These are phyloP conservation scores for Areca catechu DNA, from an alignment of 176 grass and related monocot species.

Conservation along the genomic window DNA sequence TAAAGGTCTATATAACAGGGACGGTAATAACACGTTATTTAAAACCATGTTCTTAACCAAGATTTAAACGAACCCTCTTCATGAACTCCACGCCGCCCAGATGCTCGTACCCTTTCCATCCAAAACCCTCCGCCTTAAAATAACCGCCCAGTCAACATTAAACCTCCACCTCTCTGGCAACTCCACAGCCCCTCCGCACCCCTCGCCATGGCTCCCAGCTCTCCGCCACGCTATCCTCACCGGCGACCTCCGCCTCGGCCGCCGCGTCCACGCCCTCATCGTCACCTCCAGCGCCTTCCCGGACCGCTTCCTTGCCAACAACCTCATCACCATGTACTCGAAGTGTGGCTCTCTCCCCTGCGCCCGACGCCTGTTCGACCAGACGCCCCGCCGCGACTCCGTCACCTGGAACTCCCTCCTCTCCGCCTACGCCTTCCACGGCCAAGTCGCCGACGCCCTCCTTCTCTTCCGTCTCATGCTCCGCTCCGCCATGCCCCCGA, in stretches of 20 bases:
- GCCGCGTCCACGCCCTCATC: slow-evolving; percentile 7
- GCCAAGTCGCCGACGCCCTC: neutral
- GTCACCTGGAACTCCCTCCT: slow-evolving; percentile 24
- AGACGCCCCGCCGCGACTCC: slow-evolving; percentile 1
- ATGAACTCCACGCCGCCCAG: too few species aligned
- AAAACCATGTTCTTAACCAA: too few species aligned
- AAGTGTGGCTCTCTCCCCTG: slow-evolving; percentile 13
- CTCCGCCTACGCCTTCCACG: slow-evolving; percentile 20
- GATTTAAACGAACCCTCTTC: too few species aligned
- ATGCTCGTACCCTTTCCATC: too few species aligned
- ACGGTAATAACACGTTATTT: too few species aligned
- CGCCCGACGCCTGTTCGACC: slow-evolving; percentile 20
- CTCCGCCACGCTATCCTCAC: slow-evolving; percentile 6
- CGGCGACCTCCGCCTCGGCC: slow-evolving; percentile 1
- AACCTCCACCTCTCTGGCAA: neutral
- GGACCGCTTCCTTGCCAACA: slow-evolving; percentile 23
- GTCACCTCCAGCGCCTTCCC: neutral
- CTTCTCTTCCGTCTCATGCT: slow-evolving; percentile 18
- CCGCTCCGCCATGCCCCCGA: slow-evolving; percentile 1
- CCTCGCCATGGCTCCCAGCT: neutral
- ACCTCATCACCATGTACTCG: slow-evolving; percentile 18
- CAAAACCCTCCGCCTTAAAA: neutral
- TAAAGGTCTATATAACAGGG: too few species aligned
- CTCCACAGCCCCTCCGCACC: neutral
- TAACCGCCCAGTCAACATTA: neutral